phyloP scores from a whole-genome alignment of 2,329 filamentous ascomycete species.

The Botrytis squamosa region DNA sequence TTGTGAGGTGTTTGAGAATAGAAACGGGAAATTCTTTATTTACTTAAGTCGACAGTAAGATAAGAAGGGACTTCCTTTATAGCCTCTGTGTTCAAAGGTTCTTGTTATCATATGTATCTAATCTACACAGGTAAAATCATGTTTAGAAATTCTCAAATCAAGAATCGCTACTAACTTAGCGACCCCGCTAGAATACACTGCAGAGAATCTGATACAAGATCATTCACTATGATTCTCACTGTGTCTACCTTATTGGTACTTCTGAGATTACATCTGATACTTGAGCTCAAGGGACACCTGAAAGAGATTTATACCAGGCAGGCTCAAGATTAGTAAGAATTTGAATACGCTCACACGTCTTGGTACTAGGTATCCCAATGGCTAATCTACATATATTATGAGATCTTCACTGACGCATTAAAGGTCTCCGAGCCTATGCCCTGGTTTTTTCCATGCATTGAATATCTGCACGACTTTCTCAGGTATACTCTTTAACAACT shows the following conservation, averaged over 20 bases:
- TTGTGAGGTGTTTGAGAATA: neutral
- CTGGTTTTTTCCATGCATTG: neutral
- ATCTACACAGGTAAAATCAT: neutral
- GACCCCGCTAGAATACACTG: neutral
- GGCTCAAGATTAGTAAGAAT: neutral
- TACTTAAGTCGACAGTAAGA: neutral
- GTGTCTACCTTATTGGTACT: rapidly evolving
- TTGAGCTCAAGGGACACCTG: neutral
- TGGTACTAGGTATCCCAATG: neutral
- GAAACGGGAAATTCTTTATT: neutral
- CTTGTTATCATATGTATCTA: neutral
- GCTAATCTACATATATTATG: no score
- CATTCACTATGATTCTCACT: neutral
- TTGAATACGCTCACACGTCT: no score
- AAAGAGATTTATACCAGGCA: neutral
- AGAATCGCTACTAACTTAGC: neutral
- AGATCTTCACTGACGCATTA: no score
- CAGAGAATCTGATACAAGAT: neutral
- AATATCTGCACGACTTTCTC: neutral
- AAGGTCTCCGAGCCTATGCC: neutral
- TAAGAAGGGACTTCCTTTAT: neutral
- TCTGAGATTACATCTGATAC: neutral
- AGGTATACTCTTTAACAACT: no score
- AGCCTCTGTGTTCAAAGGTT: neutral
- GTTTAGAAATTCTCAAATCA: neutral